Percentiles rank a stretch among this genome's conserved stretches.
Conservation (phyloP, 176 grass and related monocot species). For the Avena atlantica region DNA sequence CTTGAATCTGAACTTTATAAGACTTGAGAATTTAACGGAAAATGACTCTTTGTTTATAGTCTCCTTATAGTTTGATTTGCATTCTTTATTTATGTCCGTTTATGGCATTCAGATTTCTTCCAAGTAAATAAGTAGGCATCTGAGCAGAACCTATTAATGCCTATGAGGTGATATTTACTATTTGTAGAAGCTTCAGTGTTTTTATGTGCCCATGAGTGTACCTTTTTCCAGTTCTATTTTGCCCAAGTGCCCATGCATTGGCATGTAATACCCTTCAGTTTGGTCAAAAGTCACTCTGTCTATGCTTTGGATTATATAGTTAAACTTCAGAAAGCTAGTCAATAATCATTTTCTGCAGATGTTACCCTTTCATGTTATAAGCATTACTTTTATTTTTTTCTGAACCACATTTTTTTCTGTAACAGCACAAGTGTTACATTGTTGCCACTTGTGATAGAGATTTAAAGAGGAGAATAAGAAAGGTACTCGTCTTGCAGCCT, state of each 20-base stretch:
- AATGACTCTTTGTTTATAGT: not conserved
- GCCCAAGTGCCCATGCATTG: not conserved
- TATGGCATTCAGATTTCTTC: not conserved
- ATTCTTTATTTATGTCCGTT: not conserved
- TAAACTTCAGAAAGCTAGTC: not conserved
- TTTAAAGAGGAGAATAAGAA: constrained; percentile 89
- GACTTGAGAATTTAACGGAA: not conserved
- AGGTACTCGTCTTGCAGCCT: constrained; percentile 48
- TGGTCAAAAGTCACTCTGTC: not conserved
- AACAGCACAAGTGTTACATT: constrained; percentile 93
- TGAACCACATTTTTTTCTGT: constrained; percentile 22
- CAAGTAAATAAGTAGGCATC: not conserved
- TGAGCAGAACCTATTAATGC: not conserved
- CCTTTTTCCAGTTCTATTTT: not conserved
- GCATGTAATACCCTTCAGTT: not conserved
- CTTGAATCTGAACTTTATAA: not conserved
- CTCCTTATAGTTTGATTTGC: not conserved
- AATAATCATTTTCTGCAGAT: not conserved
- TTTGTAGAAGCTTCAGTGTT: not conserved
- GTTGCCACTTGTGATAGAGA: constrained; percentile 98
- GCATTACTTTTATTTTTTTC: not conserved
- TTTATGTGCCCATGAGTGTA: not conserved
- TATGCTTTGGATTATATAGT: not conserved
- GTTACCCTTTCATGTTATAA: not conserved
- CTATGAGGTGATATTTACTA: not conserved